phyloP scores from a whole-genome alignment of 805 yeast genomes.

The Kuraishia floccosa region DNA sequence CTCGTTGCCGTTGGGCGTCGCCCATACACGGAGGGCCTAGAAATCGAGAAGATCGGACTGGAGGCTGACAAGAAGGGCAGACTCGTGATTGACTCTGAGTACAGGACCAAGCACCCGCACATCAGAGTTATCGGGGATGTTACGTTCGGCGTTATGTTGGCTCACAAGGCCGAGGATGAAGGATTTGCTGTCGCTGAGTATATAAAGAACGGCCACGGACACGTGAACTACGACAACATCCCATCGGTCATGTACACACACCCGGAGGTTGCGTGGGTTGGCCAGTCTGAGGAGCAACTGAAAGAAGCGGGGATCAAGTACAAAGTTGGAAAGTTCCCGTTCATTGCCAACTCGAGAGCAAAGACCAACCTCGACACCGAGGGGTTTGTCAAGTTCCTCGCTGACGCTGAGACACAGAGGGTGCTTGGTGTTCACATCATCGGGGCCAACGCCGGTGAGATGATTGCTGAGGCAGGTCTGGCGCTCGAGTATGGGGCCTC shows the following conservation, averaged over 20 bases:
- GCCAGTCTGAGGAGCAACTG: slow-evolving; percentile 89
- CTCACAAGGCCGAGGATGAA: slow-evolving; percentile 99
- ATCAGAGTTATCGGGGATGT: slow-evolving; percentile 98
- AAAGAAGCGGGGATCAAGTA: slow-evolving; percentile 86
- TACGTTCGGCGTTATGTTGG: slow-evolving; percentile 98
- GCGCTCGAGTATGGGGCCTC: slow-evolving; percentile 99
- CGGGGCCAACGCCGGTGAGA: slow-evolving; percentile 98
- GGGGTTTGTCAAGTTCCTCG: slow-evolving; percentile 91
- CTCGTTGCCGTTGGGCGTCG: slow-evolving; percentile 98
- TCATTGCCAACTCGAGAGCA: slow-evolving; percentile 98
- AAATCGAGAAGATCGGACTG: slow-evolving; percentile 79
- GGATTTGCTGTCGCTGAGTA: slow-evolving; percentile 98
- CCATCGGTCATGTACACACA: slow-evolving; percentile 99
- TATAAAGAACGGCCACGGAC: slow-evolving; percentile 90
- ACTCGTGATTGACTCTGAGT: slow-evolving; percentile 88
- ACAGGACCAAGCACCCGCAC: slow-evolving; percentile 84
- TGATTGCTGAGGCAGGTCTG: slow-evolving; percentile 97
- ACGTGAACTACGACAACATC: slow-evolving; percentile 94
- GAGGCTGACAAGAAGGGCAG: slow-evolving; percentile 91
- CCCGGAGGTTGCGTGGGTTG: slow-evolving; percentile 99
- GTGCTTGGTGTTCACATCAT: slow-evolving; percentile 93
- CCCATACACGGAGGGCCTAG: slow-evolving; percentile 86
- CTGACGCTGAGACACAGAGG: slow-evolving; percentile 96
- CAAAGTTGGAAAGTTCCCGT: slow-evolving; percentile 97
- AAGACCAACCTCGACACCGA: slow-evolving; percentile 96